Base-by-base conservation (phyloP, 176 grass and related monocot genomes). In the Hyparrhenia diplandra region DNA sequence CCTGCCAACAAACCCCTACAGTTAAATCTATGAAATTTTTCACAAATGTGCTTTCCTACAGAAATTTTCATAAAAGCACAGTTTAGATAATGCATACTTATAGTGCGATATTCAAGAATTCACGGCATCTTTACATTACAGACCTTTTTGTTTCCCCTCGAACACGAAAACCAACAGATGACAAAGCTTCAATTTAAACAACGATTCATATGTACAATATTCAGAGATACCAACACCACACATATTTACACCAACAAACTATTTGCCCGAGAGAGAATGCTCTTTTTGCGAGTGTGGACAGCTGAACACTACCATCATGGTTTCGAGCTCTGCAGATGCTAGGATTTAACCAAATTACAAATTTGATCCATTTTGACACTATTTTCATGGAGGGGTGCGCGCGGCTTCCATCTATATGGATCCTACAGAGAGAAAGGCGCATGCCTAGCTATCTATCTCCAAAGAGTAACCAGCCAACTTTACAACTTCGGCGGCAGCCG, bases 401-500 rank as follows among this genome's bases (percentile, higher is more conserved):
- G 27, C 16, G 60, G 12, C 6, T 76, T 81, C 34, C 63, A 62
- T 76, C 63, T 39, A 70, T n/a, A n/a, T 8, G 4, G 55, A 61
- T 67, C 27, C 68, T 81, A 69, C 47, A 80, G 51, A 62, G 17
- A 39, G 80, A 88, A 79, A 52, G n/a, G n/a, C 6, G 13, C 24
- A 61, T 64, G 64, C 23, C 47, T 75, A 40, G 49, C 63, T 54
- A 75, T 49, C 24, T 49, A 80, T 3, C 45, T 51, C 75, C 61
- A 42, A 20, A 17, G 4, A 79, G 66, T 63, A 41, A 36, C 21
- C n/a, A 66, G 28, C n/a, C 20, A 84, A 85, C 55, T 69, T 61
- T 74, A 97, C 45, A 82, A 71, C 49, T 75, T 84, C 1, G 89
- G 79, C 42, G 94, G 83, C 36, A 97, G 85, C 87, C 95, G 90